Evolutionary conservation across 441 rosid genomes (phyloP).

Genomic region (Aleurites moluccanus): DNA sequence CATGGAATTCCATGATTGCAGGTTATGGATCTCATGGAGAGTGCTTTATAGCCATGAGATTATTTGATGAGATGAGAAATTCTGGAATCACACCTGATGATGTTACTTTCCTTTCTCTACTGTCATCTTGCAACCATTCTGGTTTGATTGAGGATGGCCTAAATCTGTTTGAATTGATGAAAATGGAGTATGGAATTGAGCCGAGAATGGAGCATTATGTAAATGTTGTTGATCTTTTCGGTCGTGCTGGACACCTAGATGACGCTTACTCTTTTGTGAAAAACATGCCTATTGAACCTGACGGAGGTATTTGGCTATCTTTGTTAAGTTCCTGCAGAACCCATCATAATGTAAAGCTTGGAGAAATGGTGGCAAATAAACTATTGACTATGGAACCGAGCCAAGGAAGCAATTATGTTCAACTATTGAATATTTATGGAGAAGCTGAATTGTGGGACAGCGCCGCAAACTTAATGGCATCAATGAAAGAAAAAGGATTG

Average conservation of each 20-base stretch:
- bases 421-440: conserved; percentile 62
- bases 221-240: conserved; percentile 70
- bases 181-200: conserved; percentile 42
- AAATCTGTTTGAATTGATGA: conserved; percentile 53
- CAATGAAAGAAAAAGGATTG: conserved; percentile 63
- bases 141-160: conserved; percentile 66
- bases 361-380: conserved; percentile 57
- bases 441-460: conserved; percentile 57
- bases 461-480: conserved; percentile 48
- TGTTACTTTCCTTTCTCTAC: conserved; percentile 63
- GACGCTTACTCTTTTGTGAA: conserved; percentile 58
- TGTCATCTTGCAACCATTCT: conserved; percentile 81
- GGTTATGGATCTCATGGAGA: conserved; percentile 79
- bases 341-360: conserved; percentile 55
- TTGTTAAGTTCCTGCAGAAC: conserved; percentile 59
- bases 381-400: conserved; percentile 54
- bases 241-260: conserved; percentile 61
- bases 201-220: conserved; percentile 67
- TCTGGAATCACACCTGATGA: conserved; percentile 52
- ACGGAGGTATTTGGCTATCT: conserved; percentile 68
- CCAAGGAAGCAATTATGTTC: conserved; percentile 59
- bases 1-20: conserved; percentile 75
- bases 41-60: conserved; percentile 44
- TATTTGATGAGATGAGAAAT: conserved; percentile 59
- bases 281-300: conserved; percentile 52